Conservation (phyloP, 2,329 filamentous ascomycete species). For the Aspergillus unguis region DNA sequence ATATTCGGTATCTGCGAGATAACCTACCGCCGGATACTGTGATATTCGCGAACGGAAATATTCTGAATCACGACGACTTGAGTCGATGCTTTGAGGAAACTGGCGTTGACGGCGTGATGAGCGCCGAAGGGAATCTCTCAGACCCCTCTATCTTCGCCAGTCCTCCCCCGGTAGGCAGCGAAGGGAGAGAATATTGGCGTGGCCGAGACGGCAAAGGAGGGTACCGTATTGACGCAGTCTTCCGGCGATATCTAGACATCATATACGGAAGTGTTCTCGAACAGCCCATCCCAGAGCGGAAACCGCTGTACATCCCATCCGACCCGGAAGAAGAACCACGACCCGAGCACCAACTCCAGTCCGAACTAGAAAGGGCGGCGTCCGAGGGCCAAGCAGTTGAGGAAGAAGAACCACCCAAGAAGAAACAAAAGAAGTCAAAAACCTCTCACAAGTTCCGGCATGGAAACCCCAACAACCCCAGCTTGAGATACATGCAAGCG, state of each 20-base stretch:
- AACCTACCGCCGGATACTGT: constrained; percentile 83
- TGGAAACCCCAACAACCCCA: constrained; percentile 63
- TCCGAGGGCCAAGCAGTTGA: constrained; percentile 13
- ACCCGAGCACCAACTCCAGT: constrained; percentile 11
- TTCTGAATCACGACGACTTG: constrained; percentile 76
- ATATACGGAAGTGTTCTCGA: constrained; percentile 74
- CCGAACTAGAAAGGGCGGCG: constrained; percentile 30
- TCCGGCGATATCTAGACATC: constrained; percentile 86
- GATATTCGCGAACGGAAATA: constrained; percentile 94
- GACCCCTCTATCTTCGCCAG: constrained; percentile 82
- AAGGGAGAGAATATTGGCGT: constrained; percentile 81
- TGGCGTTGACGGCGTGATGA: constrained; percentile 91
- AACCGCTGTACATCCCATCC: constrained; percentile 68
- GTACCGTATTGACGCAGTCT: constrained; percentile 82
- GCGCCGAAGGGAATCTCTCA: constrained; percentile 89
- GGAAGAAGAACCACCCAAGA: constrained; percentile 49
- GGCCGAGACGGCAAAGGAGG: constrained; percentile 75
- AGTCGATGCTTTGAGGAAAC: constrained; percentile 74
- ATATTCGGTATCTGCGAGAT: constrained; percentile 77
- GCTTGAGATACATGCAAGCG: constrained; percentile 77
- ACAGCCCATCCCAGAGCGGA: constrained; percentile 59
- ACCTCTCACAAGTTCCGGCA: constrained; percentile 38
- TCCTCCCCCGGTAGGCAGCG: constrained; percentile 60
- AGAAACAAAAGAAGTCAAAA: constrained; percentile 46
- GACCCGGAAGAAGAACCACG: constrained; percentile 37